Conservation (phyloP, 805 yeast genomes). For the Starmerella sp. region DNA sequence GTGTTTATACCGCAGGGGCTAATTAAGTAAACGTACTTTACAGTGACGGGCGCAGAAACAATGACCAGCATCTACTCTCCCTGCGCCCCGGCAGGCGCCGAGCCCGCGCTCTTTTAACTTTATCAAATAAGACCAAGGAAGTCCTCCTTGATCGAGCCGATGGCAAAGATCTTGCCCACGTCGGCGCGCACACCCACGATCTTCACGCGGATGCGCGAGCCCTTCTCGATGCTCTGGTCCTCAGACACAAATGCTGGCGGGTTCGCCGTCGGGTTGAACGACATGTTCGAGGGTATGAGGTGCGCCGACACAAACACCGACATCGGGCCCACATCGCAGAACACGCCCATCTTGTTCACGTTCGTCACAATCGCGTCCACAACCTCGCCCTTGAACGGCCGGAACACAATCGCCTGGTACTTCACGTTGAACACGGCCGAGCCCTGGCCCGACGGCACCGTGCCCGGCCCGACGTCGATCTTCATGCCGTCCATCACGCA, state of each 20-base stretch:
- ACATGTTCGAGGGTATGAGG: conserved; percentile 86
- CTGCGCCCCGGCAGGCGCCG: neutral
- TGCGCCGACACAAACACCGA: conserved; percentile 91
- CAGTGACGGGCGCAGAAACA: neutral
- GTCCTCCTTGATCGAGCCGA: conserved; percentile 96
- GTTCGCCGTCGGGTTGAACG: conserved; percentile 85
- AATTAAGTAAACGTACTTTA: too few relatives aligned
- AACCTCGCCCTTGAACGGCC: conserved; percentile 97
- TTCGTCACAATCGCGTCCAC: conserved; percentile 94
- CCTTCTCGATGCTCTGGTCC: conserved; percentile 90
- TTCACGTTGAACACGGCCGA: conserved; percentile 94
- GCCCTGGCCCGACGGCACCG: conserved; percentile 82
- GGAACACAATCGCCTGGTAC: conserved; percentile 94
- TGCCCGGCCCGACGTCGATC: conserved; percentile 90
- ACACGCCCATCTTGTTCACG: conserved; percentile 90
- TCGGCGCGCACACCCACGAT: conserved; percentile 96
- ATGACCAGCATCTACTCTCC: neutral
- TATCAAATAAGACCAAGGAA: conserved; percentile 69
- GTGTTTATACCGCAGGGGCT: too few relatives aligned
- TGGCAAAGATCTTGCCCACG: conserved; percentile 93
- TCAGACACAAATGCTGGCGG: conserved; percentile 97
- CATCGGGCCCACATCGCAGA: conserved; percentile 96
- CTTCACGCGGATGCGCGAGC: conserved; percentile 84
- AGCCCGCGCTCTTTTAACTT: too few relatives aligned
- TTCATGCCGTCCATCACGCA: conserved; percentile 92